Base-by-base conservation (phyloP, 2,329 filamentous ascomycete species). In the Juglanconis oblonga region DNA sequence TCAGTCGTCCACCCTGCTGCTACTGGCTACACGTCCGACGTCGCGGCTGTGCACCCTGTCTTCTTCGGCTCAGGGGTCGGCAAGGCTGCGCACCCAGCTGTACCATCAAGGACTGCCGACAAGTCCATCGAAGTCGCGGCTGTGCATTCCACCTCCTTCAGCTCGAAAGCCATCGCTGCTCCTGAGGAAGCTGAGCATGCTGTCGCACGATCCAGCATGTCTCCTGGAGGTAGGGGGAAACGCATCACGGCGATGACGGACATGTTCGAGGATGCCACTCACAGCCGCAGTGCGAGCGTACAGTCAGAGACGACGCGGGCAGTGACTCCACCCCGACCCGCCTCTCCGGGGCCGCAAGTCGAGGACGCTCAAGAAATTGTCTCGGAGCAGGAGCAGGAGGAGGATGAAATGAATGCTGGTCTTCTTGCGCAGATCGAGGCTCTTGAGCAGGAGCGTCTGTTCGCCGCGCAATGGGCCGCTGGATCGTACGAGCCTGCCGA, bases 401-500 rank as follows among this genome's bases (percentile, higher is more conserved):
- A 33, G 14, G 8, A 42, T 8, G 36, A 52, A 24, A 45, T 56
- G 53, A 53, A 59, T 47, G 11, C 58, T 17, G 62, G 48, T 35
- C 67, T 72, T 56, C 64, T 70, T 49, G 70, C 71, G 9, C 70
- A 69, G 54, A 70, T 72, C 55, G 68, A 70, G 56, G 71, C 69
- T 3, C 66, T 73, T 1, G 71, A 73, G 66, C 67, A 70, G 54
- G 71, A 73, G 63, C 65, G 68, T 24, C 44, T 66, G 14, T 71
- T 68, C 47, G 69, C 65, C 5, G 66, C 69, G 59, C 63, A 65
- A 38, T 62, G 62, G 29, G 67, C 66, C 7, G 56, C 40, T 51
- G 50, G 44, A 8, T 45, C 55, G 31, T 55, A 52, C 1, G n/a
- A 48, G 49, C 10, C 52, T 44, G 40, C 32, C 14, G 48, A 49